A percentile compares a stretch with the other conserved stretches of the same genome.
Conservation (phyloP, 2,329 filamentous ascomycete genomes). For the Clarireedia monteithiana region DNA sequence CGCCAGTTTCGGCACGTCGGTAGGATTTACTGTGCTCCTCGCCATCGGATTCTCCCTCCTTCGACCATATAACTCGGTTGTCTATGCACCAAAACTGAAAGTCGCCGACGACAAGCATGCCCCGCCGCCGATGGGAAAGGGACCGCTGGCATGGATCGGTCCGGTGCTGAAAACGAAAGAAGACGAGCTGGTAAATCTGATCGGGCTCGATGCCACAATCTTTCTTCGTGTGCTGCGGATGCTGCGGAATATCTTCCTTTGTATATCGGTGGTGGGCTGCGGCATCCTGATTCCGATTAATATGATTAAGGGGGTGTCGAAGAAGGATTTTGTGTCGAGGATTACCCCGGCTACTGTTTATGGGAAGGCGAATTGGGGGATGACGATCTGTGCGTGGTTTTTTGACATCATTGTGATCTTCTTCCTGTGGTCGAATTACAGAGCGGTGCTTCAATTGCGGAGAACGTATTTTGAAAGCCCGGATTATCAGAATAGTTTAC, state of each 20-base stretch:
- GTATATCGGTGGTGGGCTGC: slow-evolving; percentile 65
- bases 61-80: slow-evolving; percentile 81
- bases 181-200: slow-evolving; percentile 65
- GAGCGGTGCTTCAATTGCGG: slow-evolving; percentile 60
- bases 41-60: slow-evolving; percentile 80
- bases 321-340: slow-evolving; percentile 40
- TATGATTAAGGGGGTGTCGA: slow-evolving; percentile 36
- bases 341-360: slow-evolving; percentile 53
- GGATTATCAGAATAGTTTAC: slow-evolving; percentile 82
- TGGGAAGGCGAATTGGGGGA: slow-evolving; percentile 47
- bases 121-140: slow-evolving; percentile 77
- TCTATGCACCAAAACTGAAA: slow-evolving; percentile 91
- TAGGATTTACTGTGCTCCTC: slow-evolving; percentile 66
- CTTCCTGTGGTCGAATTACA: slow-evolving; percentile 90
- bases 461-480: slow-evolving; percentile 74
- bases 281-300: slow-evolving; percentile 78
- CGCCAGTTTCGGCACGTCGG: slow-evolving; percentile 71
- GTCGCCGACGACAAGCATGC: slow-evolving; percentile 86
- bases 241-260: slow-evolving; percentile 83
- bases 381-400: slow-evolving; percentile 51
- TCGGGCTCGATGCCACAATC: slow-evolving; percentile 84
- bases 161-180: slow-evolving; percentile 76
- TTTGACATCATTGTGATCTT: slow-evolving; percentile 69
- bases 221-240: slow-evolving; percentile 86
- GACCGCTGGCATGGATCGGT: slow-evolving; percentile 78